Evolutionary conservation across 2,329 filamentous ascomycete species (phyloP).

Genomic region (Ceratocystis cacaofunesta): DNA sequence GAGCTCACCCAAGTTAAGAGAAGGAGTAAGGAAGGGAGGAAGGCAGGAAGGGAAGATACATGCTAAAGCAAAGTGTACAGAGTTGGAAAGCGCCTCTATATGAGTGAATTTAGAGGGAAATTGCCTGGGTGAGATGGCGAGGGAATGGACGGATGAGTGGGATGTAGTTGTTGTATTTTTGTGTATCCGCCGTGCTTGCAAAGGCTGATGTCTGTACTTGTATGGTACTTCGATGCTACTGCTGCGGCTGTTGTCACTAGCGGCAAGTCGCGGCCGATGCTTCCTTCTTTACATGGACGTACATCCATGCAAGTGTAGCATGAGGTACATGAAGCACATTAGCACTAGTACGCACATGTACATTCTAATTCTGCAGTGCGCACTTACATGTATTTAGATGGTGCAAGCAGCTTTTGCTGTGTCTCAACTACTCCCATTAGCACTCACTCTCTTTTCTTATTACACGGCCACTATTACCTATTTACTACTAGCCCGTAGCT

Average conservation of each 20-base stretch:
- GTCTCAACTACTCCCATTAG: no score
- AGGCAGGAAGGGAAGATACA: background rate
- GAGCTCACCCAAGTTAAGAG: background rate
- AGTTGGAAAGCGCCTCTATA: no score
- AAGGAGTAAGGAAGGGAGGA: background rate
- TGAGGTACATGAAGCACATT: no score
- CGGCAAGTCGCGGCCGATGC: background rate
- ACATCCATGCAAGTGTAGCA: no score
- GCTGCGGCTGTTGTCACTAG: background rate
- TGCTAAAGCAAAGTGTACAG: no score
- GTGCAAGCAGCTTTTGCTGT: no score
- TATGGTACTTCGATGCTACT: background rate
- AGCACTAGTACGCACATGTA: no score
- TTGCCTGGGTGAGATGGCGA: background rate
- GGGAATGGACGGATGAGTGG: background rate
- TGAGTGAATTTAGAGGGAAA: background rate
- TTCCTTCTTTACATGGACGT: background rate
- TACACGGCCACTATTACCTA: no score
- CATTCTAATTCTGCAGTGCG: no score
- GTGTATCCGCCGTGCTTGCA: background rate
- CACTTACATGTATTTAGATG: no score
- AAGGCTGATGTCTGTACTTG: background rate
- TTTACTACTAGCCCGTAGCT: no score
- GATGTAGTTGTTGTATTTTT: background rate
- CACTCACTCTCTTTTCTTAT: no score